A percentile compares a stretch with the other conserved stretches of the same genome.
Conservation (phyloP, 257 asterid species). For the Solanum appendiculatum region DNA sequence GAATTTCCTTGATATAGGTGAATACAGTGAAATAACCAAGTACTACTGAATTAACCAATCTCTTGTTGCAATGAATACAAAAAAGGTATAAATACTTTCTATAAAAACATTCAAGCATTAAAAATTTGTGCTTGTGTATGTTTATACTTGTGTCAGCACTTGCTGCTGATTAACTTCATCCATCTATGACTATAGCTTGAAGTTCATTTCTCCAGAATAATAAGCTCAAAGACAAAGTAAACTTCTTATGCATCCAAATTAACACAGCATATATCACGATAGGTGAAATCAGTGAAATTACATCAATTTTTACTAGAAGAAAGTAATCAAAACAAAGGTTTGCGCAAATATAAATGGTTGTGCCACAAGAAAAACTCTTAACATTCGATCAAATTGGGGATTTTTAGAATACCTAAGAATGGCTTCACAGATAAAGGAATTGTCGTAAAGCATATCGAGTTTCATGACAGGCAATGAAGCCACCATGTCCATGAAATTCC, state of each 20-base stretch:
- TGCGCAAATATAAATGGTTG: not conserved
- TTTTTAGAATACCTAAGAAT: constrained; percentile 56
- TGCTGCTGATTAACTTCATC: not conserved
- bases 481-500: constrained; percentile 98
- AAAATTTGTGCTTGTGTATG: not conserved
- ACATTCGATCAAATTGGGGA: not conserved
- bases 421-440: constrained; percentile 88
- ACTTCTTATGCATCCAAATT: not conserved
- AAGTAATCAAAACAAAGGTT: not conserved
- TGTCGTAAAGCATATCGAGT: constrained; percentile 82
- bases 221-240: not conserved
- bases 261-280: not conserved
- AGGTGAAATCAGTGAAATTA: not conserved
- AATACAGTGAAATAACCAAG: not conserved
- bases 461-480: constrained; percentile 90
- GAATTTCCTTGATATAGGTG: not conserved
- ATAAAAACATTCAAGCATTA: not conserved
- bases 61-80: not conserved
- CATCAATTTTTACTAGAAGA: not conserved
- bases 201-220: not conserved
- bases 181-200: not conserved
- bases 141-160: not conserved
- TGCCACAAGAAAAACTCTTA: not conserved
- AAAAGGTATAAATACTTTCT: not conserved
- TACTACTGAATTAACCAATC: not conserved